Evolutionary conservation across 2,329 filamentous ascomycete genomes (phyloP), one percentile per base, ranked within the genome.

Genomic region (Fusarium torreyae): DNA sequence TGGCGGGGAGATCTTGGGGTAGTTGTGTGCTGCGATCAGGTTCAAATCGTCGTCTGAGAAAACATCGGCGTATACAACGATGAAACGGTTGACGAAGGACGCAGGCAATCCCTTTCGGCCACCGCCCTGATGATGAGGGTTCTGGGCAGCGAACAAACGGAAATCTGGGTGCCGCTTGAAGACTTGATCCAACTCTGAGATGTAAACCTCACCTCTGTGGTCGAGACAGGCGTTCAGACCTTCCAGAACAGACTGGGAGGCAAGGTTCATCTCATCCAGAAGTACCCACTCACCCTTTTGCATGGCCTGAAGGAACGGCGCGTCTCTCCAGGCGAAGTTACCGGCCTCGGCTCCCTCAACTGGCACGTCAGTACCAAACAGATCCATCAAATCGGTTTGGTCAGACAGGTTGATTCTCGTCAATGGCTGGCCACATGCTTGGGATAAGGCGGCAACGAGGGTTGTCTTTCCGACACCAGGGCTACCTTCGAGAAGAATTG

Each of bases 401-500:
- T 99, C 96, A 0, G 96, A 98, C 63, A 99, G 84, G 76, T 99
- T 99, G 80, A 99, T 98, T 73, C 96, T 88, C 1, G 94, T 97
- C 67, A 99, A 82, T 9, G 92, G 91, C 66, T 91, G 91, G 7
- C 94, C 94, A 68, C 93, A 92, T 6, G 91, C 90, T 71, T 88
- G 87, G 2, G 97, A 92, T 45, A 99, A 84, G 1, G 96, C 94
- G 45, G 92, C 91, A 22, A 99, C 89, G 15, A 99, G 86, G 2
- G 95, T 97, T 0, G 96, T 99, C 83, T 99, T 99, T 57, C 96
- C 96, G 22, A 99, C 96, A 77, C 96, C 96, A n/a, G 96, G 96
- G 73, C 93, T 98, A 36, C 97, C 96, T 82, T 99, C 96, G 4
- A 99, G 87, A 8, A 99, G 85, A 55, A 99, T 95, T 4, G 96